A percentile compares a stretch with the other conserved stretches of the same genome.
These are phyloP conservation scores for Sutorius eximius DNA, from an alignment of 1,284 basidiomycete species.

Conservation along the genomic window DNA sequence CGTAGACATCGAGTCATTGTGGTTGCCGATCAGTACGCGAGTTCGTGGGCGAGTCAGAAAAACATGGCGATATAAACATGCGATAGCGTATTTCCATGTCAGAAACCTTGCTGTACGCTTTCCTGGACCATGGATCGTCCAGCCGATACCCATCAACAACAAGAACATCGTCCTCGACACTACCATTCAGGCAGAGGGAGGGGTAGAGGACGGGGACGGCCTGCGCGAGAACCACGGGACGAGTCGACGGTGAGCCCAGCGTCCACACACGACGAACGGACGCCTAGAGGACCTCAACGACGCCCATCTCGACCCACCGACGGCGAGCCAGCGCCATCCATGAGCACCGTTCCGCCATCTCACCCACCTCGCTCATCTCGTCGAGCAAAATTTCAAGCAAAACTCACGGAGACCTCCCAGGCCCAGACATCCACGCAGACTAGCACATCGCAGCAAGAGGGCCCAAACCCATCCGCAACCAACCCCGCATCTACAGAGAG, in stretches of 20 bases:
- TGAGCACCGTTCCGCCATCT: neutral
- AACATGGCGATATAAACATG: neutral
- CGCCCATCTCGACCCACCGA: slow-evolving; percentile 2
- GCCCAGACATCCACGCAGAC: neutral
- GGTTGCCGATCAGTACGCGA: neutral
- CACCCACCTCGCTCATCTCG: slow-evolving; percentile 19
- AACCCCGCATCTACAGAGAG: neutral
- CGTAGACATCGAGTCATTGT: neutral
- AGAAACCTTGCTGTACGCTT: neutral
- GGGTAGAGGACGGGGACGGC: slow-evolving; percentile 5
- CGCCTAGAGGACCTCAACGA: neutral
- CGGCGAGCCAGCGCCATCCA: neutral
- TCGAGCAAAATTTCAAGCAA: slow-evolving; percentile 26
- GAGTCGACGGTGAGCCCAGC: neutral
- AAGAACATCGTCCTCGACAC: neutral
- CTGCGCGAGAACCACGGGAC: neutral
- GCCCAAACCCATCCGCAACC: no score
- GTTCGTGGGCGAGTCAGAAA: slow-evolving; percentile 2
- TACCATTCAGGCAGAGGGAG: slow-evolving; percentile 8
- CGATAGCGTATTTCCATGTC: neutral
- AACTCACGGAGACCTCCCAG: slow-evolving; percentile 22
- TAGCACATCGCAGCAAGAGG: neutral
- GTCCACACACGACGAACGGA: neutral
- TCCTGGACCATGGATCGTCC: slow-evolving; percentile 13
- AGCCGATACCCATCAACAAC: neutral